Conservation (phyloP, 768 basidiomycete species). For the Amanita molliuscula region DNA sequence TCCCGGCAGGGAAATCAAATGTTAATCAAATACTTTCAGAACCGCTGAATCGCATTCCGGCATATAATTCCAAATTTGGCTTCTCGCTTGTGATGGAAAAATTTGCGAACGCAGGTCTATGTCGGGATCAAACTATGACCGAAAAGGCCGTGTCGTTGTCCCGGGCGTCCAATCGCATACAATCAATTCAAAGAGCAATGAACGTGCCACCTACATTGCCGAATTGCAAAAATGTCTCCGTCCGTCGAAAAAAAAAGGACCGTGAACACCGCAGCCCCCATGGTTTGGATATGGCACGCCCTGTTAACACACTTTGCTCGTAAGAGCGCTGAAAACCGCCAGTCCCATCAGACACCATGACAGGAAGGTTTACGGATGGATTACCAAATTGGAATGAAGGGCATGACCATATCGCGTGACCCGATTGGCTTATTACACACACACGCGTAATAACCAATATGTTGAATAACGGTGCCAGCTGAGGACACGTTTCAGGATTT, state of each 20-base stretch:
- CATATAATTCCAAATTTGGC: not conserved
- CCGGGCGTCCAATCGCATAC: not conserved
- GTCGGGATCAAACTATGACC: conserved; percentile 1
- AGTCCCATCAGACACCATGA: not conserved
- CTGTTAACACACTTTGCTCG: not conserved
- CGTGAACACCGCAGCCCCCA: not conserved
- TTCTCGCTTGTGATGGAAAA: not conserved
- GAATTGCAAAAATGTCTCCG: not conserved
- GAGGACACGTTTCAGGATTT: conserved; percentile 2
- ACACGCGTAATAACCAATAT: not conserved
- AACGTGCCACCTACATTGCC: not conserved
- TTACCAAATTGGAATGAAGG: not conserved
- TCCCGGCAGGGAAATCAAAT: conserved; percentile 1
- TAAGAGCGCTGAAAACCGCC: not conserved
- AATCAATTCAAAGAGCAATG: not conserved
- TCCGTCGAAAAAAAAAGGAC: not conserved
- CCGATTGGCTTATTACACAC: conserved; percentile 3
- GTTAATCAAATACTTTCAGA: conserved; percentile 1
- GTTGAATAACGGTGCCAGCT: not conserved
- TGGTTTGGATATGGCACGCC: too few species aligned
- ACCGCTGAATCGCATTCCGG: not conserved
- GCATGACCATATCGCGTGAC: conserved; percentile 5
- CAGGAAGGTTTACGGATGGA: not conserved
- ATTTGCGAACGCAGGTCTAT: not conserved
- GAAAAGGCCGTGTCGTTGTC: not conserved